A percentile compares a stretch with the other conserved stretches of the same genome.
Evolutionary conservation across 495 filamentous ascomycete genomes (phyloP).

Genomic region (Margaritispora aquatica): DNA sequence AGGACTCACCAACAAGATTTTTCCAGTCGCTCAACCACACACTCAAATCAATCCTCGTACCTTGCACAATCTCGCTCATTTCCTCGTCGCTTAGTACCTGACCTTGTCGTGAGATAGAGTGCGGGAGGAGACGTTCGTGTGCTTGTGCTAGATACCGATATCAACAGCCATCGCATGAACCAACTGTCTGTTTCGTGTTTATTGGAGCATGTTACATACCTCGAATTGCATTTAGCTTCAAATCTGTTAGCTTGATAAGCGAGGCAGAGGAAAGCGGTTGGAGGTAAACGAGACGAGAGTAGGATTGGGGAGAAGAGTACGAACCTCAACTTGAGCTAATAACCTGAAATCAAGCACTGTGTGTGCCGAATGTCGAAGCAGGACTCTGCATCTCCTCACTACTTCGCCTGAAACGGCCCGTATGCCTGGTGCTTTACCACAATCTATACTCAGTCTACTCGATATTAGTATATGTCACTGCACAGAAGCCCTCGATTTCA

Average conservation of each 20-base stretch:
- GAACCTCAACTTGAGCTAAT: conserved; percentile 45
- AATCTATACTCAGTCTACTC: conserved; percentile 41
- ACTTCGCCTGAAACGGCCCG: conserved; percentile 28
- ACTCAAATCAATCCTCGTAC: conserved; percentile 39
- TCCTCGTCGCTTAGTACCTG: conserved; percentile 16
- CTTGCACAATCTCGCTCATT: conserved; percentile 36
- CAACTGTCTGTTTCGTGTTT: neutral
- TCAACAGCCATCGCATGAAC: too few relatives aligned
- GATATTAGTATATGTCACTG: neutral
- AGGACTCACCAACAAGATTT: conserved; percentile 34
- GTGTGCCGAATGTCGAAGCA: conserved; percentile 36
- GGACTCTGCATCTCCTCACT: conserved; percentile 35
- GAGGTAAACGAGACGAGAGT: too few relatives aligned
- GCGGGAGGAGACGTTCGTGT: conserved; percentile 14
- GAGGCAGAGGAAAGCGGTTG: too few relatives aligned
- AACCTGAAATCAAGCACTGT: conserved; percentile 43
- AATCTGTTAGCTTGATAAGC: conserved; percentile 14
- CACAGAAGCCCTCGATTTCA: too few relatives aligned
- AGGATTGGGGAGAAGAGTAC: too few relatives aligned
- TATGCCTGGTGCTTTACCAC: conserved; percentile 42
- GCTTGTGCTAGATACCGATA: conserved; percentile 7
- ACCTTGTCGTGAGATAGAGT: neutral
- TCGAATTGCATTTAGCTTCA: conserved; percentile 37
- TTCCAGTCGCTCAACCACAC: conserved; percentile 44
- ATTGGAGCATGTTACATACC: conserved; percentile 14